Base-by-base conservation (phyloP, 2,329 filamentous ascomycete species). In the Penicillium glabrum region DNA sequence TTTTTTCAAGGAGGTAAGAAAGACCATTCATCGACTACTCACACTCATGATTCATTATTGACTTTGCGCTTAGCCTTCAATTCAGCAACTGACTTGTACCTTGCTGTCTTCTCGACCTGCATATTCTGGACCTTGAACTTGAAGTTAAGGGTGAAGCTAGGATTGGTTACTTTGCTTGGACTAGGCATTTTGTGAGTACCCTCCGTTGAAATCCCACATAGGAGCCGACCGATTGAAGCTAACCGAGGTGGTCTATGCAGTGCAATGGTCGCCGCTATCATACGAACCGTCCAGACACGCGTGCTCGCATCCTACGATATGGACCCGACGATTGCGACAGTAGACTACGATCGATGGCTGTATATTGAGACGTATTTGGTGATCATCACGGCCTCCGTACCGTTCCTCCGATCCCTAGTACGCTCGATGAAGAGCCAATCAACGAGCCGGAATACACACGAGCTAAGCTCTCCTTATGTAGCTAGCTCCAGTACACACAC, bases 101-200 rank as follows among this genome's bases (percentile, higher is more conserved):
- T 72, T n/a, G 66, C 68, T 1, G 49, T 67, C 0, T 70, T 71
- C 29, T 66, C 68, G 1, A 67, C 66, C 3, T 65, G 53, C 21
- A 62, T 72, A 21, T 69, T 73, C 45, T 73, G 72, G 72, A 69
- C 63, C 37, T 56, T 75, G 29, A 71, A 73, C 13, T 33, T 75
- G 44, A 63, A 64, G n/a, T 21, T 63, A 11, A 55, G 60, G 13
- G 66, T 72, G 31, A 74, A 72, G 47, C 27, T 74, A 11, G 66
- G 66, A 9, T 46, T 74, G 41, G 62, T 70, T 1, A 33, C 55
- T 23, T 58, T 73, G 1, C 59, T 74, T 10, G 64, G 70, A 9
- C 55, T 73, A 37, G 72, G 72, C 1, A 53, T 72, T 26, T 61
- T 73, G 71, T 73, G 46, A 57, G 70, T 61, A 4, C 1, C 13